These are phyloP conservation scores for Yamadazyma tumulicola DNA, from an alignment of 805 yeast species.

Conservation along the genomic window DNA sequence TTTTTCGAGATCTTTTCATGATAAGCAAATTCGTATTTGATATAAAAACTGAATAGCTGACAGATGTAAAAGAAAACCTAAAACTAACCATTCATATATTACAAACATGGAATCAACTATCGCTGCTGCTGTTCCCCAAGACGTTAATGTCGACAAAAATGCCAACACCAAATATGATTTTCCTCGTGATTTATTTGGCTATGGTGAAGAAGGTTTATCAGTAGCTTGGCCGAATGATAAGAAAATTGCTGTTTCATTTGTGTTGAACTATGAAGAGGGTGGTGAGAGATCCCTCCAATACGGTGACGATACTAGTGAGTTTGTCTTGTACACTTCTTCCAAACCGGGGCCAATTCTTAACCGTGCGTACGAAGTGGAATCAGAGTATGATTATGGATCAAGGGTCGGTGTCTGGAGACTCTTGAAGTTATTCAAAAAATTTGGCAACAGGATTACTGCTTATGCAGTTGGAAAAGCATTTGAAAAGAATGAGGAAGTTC, in stretches of 20 bases:
- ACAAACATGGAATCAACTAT: too few species aligned
- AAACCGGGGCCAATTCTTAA: slow-evolving; percentile 9
- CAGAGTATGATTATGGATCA: slow-evolving; percentile 15
- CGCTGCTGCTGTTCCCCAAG: slow-evolving; percentile 7
- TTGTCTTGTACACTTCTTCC: slow-evolving; percentile 10
- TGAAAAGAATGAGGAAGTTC: slow-evolving; percentile 11
- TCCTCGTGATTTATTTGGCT: slow-evolving; percentile 16
- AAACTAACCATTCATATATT: too few species aligned
- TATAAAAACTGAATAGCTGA: too few species aligned
- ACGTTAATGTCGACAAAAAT: slow-evolving; percentile 6
- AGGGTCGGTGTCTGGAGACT: slow-evolving; percentile 14
- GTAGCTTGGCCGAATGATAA: slow-evolving; percentile 18
- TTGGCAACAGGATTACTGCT: slow-evolving; percentile 12
- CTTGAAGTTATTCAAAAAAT: slow-evolving; percentile 10
- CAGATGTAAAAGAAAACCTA: too few species aligned
- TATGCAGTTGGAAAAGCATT: slow-evolving; percentile 16
- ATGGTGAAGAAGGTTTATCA: slow-evolving; percentile 21
- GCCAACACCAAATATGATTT: slow-evolving; percentile 12
- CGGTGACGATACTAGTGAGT: slow-evolving; percentile 15
- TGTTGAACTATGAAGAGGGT: slow-evolving; percentile 24
- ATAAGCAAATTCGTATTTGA: too few species aligned
- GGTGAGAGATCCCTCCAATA: slow-evolving; percentile 17
- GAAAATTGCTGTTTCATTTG: slow-evolving; percentile 19
- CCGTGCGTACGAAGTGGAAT: slow-evolving; percentile 11
- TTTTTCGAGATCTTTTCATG: too few species aligned